Percentiles rank a stretch among this genome's conserved stretches.
phyloP scores from a whole-genome alignment of 805 yeast species.

The Hyphopichia homilentoma region DNA sequence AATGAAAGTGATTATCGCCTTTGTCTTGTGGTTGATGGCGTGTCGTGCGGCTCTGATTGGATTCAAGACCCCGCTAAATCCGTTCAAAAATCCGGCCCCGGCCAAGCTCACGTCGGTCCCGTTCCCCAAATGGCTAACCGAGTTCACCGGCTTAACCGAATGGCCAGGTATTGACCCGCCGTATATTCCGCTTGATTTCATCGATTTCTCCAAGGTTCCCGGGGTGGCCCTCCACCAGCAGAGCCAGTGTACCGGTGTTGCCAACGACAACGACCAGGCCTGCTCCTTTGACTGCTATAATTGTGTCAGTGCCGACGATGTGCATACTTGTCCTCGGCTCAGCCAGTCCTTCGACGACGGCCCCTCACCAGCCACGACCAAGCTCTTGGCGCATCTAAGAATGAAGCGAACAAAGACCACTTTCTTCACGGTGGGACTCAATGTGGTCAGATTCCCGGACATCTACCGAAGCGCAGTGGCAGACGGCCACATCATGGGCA shows the following conservation, averaged over 20 bases:
- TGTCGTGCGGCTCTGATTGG: no score
- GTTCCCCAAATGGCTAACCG: constrained; percentile 77
- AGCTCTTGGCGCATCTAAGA: constrained; percentile 51
- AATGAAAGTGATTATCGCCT: no score
- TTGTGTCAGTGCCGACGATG: constrained; percentile 75
- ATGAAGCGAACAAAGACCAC: constrained; percentile 47
- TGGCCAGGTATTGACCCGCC: constrained; percentile 95
- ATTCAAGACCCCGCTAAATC: no score
- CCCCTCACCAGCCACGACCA: constrained; percentile 70
- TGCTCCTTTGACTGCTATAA: constrained; percentile 87
- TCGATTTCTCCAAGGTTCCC: constrained; percentile 50
- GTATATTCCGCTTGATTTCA: constrained; percentile 73
- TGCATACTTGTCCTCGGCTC: constrained; percentile 65
- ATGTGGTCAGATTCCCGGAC: constrained; percentile 74
- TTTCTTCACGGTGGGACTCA: constrained; percentile 81
- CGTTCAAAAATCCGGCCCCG: no score
- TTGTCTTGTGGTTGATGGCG: no score
- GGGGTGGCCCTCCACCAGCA: constrained; percentile 44
- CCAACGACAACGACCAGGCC: constrained; percentile 29
- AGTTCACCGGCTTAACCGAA: constrained; percentile 62
- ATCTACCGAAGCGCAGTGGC: constrained; percentile 53
- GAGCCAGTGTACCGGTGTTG: constrained; percentile 54
- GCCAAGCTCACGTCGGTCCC: no score
- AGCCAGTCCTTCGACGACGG: constrained; percentile 96
- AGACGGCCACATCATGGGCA: constrained; percentile 75